Conservation (phyloP, 805 yeast species). For the Pachysolen tannophilus region DNA sequence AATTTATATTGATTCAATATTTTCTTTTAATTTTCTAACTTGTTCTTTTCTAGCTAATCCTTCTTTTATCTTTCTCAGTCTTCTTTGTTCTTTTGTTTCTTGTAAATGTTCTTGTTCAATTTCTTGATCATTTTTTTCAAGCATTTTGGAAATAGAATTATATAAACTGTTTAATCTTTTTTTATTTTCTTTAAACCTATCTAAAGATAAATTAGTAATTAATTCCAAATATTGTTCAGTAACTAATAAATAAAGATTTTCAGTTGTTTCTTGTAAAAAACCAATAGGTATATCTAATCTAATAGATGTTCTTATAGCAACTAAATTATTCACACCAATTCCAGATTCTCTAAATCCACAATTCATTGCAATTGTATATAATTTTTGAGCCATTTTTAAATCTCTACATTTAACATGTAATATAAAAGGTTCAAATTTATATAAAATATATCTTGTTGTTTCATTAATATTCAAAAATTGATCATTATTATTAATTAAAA, state of each 20-base stretch:
- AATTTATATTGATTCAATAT: too few relatives aligned
- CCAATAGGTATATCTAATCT: slow-evolving; percentile 77
- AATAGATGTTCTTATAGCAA: slow-evolving; percentile 71
- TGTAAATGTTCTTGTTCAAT: slow-evolving; percentile 4
- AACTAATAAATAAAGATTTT: slow-evolving; percentile 36
- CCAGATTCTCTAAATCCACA: slow-evolving; percentile 89
- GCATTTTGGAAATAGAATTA: slow-evolving; percentile 29
- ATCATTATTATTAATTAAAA: slow-evolving; percentile 14
- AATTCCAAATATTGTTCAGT: slow-evolving; percentile 39
- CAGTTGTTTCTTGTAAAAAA: slow-evolving; percentile 26
- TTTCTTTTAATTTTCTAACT: neutral
- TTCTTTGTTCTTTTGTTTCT: slow-evolving; percentile 55
- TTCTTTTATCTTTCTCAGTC: slow-evolving; percentile 43
- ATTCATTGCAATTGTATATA: slow-evolving; percentile 67
- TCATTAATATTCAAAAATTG: slow-evolving; percentile 1
- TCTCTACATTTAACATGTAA: slow-evolving; percentile 76
- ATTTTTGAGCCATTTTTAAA: slow-evolving; percentile 43
- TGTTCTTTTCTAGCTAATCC: slow-evolving; percentile 32
- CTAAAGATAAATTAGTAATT: slow-evolving; percentile 46
- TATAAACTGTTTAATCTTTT: slow-evolving; percentile 44
- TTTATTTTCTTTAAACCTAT: slow-evolving; percentile 60
- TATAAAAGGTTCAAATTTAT: slow-evolving; percentile 80
- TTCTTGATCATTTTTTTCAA: slow-evolving; percentile 8
- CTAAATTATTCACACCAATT: slow-evolving; percentile 69
- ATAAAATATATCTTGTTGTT: slow-evolving; percentile 50